These are phyloP conservation scores for Cladosporium sp. DNA, from an alignment of 2,329 filamentous ascomycete genomes.

Conservation along the genomic window DNA sequence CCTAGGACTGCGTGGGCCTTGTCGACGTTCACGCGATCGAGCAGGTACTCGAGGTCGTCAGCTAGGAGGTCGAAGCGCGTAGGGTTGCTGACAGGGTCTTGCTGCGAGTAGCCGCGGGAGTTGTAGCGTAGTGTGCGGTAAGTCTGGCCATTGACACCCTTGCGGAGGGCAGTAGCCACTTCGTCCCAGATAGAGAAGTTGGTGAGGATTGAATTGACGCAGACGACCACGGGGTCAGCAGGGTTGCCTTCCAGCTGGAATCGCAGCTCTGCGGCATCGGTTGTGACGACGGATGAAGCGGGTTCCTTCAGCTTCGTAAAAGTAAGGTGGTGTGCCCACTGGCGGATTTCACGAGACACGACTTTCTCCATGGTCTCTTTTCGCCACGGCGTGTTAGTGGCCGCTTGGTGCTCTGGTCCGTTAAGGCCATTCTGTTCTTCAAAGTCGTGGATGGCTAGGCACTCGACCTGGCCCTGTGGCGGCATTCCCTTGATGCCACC, in stretches of 20 bases:
- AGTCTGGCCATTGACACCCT: conserved; percentile 54
- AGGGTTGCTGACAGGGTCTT: conserved; percentile 43
- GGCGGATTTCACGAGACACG: conserved; percentile 57
- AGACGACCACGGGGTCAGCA: conserved; percentile 69
- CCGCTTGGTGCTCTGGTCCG: conserved; percentile 61
- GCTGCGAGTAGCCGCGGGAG: conserved; percentile 64
- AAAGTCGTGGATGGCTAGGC: conserved; percentile 73
- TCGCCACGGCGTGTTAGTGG: conserved; percentile 63
- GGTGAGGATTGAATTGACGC: conserved; percentile 79
- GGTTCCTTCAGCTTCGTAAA: conserved; percentile 64
- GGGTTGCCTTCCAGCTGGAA: conserved; percentile 76
- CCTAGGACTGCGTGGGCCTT: conserved; percentile 69
- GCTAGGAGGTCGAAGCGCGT: conserved; percentile 64
- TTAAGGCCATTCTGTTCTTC: conserved; percentile 65
- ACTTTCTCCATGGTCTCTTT: conserved; percentile 60
- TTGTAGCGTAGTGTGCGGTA: conserved; percentile 78
- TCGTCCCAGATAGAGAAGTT: conserved; percentile 79
- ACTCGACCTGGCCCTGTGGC: conserved; percentile 54
- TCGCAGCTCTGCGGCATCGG: conserved; percentile 67
- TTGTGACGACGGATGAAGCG: conserved; percentile 69
- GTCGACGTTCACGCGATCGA: conserved; percentile 68
- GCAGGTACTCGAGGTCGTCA: conserved; percentile 64
- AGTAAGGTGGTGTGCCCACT: conserved; percentile 74
- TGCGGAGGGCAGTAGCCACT: conserved; percentile 63
- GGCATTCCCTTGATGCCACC: conserved; percentile 53